These are phyloP conservation scores for Leishmania mexicana DNA, from an alignment of 208 protist species.

Conservation along the genomic window DNA sequence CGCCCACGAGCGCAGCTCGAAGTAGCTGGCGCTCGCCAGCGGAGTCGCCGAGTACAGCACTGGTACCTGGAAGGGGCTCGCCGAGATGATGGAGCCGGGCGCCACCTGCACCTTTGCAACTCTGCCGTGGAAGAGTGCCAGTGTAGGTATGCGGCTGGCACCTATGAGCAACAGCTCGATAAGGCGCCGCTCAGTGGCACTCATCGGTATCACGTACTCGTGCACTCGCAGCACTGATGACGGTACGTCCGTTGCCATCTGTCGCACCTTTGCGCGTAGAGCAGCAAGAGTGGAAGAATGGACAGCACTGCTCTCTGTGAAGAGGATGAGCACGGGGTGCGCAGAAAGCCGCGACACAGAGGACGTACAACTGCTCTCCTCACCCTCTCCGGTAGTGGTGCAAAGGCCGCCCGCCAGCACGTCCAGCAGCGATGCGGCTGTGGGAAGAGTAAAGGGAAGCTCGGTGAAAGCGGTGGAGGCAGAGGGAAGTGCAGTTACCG, in stretches of 20 bases:
- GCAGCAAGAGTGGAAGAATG: background rate
- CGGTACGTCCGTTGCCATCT: conserved; percentile 15
- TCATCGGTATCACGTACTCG: conserved; percentile 8
- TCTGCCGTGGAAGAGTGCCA: conserved; percentile 20
- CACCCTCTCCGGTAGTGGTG: background rate
- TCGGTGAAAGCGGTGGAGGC: background rate
- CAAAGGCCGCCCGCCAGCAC: background rate
- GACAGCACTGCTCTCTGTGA: conserved; percentile 11
- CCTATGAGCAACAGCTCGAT: conserved; percentile 20
- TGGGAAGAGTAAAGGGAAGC: conserved; percentile 3
- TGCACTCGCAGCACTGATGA: conserved; percentile 23
- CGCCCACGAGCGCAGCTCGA: conserved; percentile 40
- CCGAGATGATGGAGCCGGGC: conserved; percentile 11
- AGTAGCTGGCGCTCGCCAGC: conserved; percentile 1
- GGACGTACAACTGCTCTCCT: background rate
- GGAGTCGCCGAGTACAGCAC: background rate
- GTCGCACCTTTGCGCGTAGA: conserved; percentile 9
- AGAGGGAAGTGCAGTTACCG: background rate
- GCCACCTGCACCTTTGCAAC: conserved; percentile 16
- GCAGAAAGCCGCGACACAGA: background rate
- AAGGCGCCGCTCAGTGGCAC: conserved; percentile 9
- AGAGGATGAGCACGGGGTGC: conserved; percentile 22
- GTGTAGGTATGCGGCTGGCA: conserved; percentile 11
- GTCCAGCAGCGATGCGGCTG: background rate
- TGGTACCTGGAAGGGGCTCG: conserved; percentile 6